Conservation (phyloP, 208 protist genomes). For the Trypanosoma mega region DNA sequence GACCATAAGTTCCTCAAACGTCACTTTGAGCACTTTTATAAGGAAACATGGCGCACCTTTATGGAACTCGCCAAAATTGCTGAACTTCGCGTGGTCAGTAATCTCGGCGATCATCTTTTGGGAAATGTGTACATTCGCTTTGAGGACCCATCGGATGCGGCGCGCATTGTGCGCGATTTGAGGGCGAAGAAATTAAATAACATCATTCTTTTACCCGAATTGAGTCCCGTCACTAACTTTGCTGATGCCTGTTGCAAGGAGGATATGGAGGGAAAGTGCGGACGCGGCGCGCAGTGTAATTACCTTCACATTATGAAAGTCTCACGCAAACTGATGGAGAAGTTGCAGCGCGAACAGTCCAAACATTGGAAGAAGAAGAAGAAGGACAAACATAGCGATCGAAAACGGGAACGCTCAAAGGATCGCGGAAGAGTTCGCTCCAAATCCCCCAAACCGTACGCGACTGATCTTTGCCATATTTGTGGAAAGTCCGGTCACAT, state of each 20-base stretch:
- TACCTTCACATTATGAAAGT: constrained; percentile 97
- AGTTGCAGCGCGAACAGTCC: constrained; percentile 81
- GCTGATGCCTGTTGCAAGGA: constrained; percentile 97
- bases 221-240: constrained; percentile 98
- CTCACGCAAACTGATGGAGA: constrained; percentile 78
- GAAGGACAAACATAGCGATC: constrained; percentile 39
- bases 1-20: constrained; percentile 89
- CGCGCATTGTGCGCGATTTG: constrained; percentile 76
- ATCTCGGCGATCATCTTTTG: constrained; percentile 96
- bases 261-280: constrained; percentile 93
- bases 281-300: constrained; percentile 96
- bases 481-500: constrained; percentile 62
- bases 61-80: constrained; percentile 93
- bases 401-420: constrained; percentile 51
- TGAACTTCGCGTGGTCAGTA: constrained; percentile 95
- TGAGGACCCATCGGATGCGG: constrained; percentile 83
- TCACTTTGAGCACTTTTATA: constrained; percentile 98
- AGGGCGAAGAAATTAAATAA: constrained; percentile 88
- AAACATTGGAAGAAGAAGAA: constrained; percentile 75
- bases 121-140: constrained; percentile 99
- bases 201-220: constrained; percentile 91
- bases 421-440: constrained; percentile 26
- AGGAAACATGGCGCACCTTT: constrained; percentile 94
- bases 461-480: constrained; percentile 55
- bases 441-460: constrained; percentile 20